phyloP scores from a whole-genome alignment of 768 basidiomycete genomes.

The Lactifluus subvellereus region DNA sequence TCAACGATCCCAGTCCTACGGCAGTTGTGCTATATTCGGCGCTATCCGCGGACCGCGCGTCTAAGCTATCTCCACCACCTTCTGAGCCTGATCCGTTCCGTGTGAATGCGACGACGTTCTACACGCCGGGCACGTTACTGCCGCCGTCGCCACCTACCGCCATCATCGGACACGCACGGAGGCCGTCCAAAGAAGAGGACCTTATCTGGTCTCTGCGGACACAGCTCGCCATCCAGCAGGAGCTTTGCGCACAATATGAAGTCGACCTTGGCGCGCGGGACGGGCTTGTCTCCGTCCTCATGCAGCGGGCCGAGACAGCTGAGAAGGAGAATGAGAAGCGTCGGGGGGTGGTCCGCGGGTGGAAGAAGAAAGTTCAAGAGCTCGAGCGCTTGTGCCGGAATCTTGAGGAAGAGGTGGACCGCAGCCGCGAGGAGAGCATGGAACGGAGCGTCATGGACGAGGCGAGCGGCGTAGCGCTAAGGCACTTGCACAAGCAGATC shows the following conservation, averaged over 20 bases:
- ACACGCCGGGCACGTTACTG: conserved; percentile 68
- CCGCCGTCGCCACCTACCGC: conserved; percentile 49
- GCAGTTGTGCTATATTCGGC: conserved; percentile 43
- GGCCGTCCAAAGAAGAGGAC: conserved; percentile 64
- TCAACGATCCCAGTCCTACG: conserved; percentile 51
- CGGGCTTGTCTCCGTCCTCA: conserved; percentile 59
- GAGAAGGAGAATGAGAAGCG: conserved; percentile 65
- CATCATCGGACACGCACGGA: conserved; percentile 43
- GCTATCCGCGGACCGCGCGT: conserved; percentile 20
- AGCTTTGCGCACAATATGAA: conserved; percentile 72
- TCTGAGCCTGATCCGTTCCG: conserved; percentile 69
- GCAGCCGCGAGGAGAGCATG: conserved; percentile 73
- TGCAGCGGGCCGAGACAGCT: conserved; percentile 44
- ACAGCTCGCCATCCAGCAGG: conserved; percentile 67
- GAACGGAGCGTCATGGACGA: conserved; percentile 81
- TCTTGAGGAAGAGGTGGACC: conserved; percentile 85
- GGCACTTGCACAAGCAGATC: conserved; percentile 76
- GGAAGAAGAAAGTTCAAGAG: conserved; percentile 75
- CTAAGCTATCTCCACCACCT: conserved; percentile 21
- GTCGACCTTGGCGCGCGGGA: conserved; percentile 68
- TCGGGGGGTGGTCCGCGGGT: conserved; percentile 45
- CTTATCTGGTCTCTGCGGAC: conserved; percentile 69
- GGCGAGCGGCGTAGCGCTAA: conserved; percentile 70
- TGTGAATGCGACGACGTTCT: conserved; percentile 67
- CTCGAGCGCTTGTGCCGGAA: conserved; percentile 60